phyloP scores from a whole-genome alignment of 176 grass and related monocot genomes.

The Saccharum spontaneum region DNA sequence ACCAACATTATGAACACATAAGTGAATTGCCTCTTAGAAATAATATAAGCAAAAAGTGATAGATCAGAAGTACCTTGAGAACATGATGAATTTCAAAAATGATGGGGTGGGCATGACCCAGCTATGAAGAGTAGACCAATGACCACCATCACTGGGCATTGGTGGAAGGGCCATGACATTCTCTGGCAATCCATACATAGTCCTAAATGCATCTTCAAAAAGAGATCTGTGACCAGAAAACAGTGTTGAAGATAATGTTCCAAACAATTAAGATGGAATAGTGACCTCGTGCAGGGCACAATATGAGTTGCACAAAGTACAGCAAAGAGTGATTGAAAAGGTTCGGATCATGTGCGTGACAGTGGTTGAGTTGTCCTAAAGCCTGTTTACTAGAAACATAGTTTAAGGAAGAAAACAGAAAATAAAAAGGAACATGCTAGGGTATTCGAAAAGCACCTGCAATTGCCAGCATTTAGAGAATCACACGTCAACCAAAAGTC shows the following conservation, averaged over 20 bases:
- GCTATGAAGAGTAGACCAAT: slow-evolving; percentile 93
- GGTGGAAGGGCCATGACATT: slow-evolving; percentile 65
- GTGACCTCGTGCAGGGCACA: not conserved
- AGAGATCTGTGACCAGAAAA: slow-evolving; percentile 52
- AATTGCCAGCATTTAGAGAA: slow-evolving; percentile 74
- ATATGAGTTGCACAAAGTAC: slow-evolving; percentile 1
- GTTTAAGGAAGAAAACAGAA: not conserved
- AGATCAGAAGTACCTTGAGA: slow-evolving; percentile 63
- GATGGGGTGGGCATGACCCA: slow-evolving; percentile 99
- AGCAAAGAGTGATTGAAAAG: slow-evolving; percentile 5
- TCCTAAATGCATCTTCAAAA: slow-evolving; percentile 82
- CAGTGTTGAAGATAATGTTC: slow-evolving; percentile 25
- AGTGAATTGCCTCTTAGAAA: slow-evolving; percentile 14
- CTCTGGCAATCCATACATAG: slow-evolving; percentile 80
- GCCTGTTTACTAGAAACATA: slow-evolving; percentile 13
- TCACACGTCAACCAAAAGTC: slow-evolving; percentile 91
- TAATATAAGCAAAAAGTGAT: not conserved
- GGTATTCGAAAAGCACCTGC: slow-evolving; percentile 64
- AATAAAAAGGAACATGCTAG: slow-evolving; percentile 9
- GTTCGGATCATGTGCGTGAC: not conserved
- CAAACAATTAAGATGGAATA: slow-evolving; percentile 18
- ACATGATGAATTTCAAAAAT: slow-evolving; percentile 94
- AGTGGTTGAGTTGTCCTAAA: slow-evolving; percentile 7
- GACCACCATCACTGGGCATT: slow-evolving; percentile 68
- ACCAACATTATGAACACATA: slow-evolving; percentile 13